Conservation (phyloP, 805 yeast genomes). For the Starmerella bacillaris region DNA sequence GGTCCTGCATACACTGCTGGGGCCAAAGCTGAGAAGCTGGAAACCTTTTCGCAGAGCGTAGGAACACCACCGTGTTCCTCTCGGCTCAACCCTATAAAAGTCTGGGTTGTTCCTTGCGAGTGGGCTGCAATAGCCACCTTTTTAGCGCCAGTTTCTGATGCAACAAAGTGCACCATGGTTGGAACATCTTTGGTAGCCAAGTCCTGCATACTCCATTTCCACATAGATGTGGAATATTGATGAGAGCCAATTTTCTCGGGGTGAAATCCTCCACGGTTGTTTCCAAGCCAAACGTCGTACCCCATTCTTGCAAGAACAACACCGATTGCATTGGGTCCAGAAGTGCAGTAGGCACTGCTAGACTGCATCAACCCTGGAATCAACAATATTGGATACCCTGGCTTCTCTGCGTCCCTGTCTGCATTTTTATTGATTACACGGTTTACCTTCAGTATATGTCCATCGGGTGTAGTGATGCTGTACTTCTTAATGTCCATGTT, state of each 20-base stretch:
- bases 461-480: slow-evolving; percentile 57
- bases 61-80: slow-evolving; percentile 25
- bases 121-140: slow-evolving; percentile 55
- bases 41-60: slow-evolving; percentile 36
- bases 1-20: slow-evolving; percentile 88
- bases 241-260: slow-evolving; percentile 42
- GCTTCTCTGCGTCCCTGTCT: slow-evolving; percentile 1
- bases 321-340: slow-evolving; percentile 69
- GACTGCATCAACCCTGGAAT: slow-evolving; percentile 81
- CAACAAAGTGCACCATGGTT: slow-evolving; percentile 45
- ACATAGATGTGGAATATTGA: slow-evolving; percentile 35
- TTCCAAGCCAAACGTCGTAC: slow-evolving; percentile 89
- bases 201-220: slow-evolving; percentile 89
- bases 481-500: slow-evolving; percentile 43
- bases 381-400: slow-evolving; percentile 43
- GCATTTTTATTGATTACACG: slow-evolving; percentile 27
- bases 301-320: slow-evolving; percentile 52
- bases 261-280: slow-evolving; percentile 70
- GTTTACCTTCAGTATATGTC: slow-evolving; percentile 50
- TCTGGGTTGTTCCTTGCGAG: slow-evolving; percentile 86
- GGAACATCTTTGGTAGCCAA: slow-evolving; percentile 69
- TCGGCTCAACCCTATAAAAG: slow-evolving; percentile 44
- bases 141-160: slow-evolving; percentile 22
- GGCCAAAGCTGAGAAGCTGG: slow-evolving; percentile 57
- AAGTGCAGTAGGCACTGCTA: slow-evolving; percentile 65